Conservation (phyloP, 2,329 filamentous ascomycete species). For the Madurella mycetomatis region DNA sequence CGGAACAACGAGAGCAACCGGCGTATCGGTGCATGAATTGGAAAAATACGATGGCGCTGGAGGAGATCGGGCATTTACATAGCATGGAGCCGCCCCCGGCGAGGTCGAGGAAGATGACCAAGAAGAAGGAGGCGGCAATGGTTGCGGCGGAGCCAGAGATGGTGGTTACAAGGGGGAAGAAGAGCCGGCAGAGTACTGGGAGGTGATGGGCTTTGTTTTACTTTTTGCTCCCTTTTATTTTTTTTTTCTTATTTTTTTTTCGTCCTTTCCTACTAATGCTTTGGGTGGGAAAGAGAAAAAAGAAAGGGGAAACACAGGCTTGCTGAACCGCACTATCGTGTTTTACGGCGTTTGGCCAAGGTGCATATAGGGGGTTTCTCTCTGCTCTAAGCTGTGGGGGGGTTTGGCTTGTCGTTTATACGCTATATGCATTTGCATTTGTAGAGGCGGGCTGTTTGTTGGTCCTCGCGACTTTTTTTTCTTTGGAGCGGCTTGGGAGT, state of each 20-base stretch:
- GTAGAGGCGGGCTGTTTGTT: too few relatives aligned
- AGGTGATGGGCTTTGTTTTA: neutral
- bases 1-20: constrained; percentile 35
- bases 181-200: constrained; percentile 1
- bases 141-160: constrained; percentile 18
- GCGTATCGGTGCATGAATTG: constrained; percentile 49
- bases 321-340: too few relatives aligned
- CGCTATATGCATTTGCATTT: too few relatives aligned
- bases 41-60: constrained; percentile 54
- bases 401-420: too few relatives aligned
- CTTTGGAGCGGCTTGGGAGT: too few relatives aligned
- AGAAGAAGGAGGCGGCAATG: constrained; percentile 44
- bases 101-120: constrained; percentile 46
- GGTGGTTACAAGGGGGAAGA: constrained; percentile 12
- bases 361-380: too few relatives aligned
- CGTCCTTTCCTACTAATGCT: neutral
- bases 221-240: neutral
- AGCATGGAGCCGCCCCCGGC: constrained; percentile 52
- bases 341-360: too few relatives aligned
- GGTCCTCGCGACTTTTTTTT: too few relatives aligned
- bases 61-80: constrained; percentile 55
- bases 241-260: neutral
- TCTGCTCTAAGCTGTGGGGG: too few relatives aligned
- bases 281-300: too few relatives aligned
- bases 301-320: too few relatives aligned